phyloP scores from a whole-genome alignment of 306 rosid genomes.

The Dryas octopetala region DNA sequence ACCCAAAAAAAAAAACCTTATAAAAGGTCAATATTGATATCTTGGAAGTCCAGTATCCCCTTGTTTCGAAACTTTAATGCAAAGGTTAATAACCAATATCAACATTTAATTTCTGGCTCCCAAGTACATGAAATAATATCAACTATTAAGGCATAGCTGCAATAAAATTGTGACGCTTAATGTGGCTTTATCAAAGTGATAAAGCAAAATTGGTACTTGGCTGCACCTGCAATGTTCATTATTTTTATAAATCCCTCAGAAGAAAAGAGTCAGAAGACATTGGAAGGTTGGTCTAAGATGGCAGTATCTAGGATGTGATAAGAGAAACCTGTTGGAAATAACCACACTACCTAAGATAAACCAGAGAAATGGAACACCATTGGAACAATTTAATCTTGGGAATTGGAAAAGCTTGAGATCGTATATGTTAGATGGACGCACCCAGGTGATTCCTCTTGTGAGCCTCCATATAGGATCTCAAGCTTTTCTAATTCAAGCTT shows the following conservation, averaged over 20 bases:
- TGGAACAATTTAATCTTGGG: neutral
- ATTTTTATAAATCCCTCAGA: neutral
- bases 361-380: neutral
- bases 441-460: too few relatives aligned
- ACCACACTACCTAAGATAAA: neutral
- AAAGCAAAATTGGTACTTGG: neutral
- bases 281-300: conserved; percentile 1
- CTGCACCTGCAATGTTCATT: neutral
- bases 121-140: neutral
- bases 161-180: neutral
- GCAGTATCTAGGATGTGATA: neutral
- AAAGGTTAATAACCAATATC: neutral
- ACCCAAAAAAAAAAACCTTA: too few relatives aligned
- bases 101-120: neutral
- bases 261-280: neutral
- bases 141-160: neutral
- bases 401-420: neutral
- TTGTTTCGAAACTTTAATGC: neutral
- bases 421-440: neutral
- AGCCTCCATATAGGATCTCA: too few relatives aligned
- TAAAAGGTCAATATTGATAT: too few relatives aligned
- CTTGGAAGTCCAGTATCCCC: too few relatives aligned
- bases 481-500: neutral
- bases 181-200: neutral
- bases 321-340: neutral